Conservation (phyloP, 169 alveolate genomes). For the Ichthyophthirius multifiliis region DNA sequence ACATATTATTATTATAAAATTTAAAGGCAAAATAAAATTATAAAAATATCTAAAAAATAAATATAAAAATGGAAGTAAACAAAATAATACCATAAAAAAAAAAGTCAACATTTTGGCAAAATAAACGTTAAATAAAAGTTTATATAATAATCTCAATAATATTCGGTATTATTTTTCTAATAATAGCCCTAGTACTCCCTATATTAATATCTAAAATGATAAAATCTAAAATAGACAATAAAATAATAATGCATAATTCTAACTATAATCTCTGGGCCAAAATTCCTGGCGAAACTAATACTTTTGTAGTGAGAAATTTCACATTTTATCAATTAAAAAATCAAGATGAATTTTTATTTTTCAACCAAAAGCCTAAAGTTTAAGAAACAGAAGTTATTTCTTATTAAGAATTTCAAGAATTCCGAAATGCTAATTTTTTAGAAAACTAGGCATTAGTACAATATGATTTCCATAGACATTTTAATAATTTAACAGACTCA, state of each 20-base stretch:
- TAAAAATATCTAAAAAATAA: too few species aligned
- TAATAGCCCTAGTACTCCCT: too few species aligned
- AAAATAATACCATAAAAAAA: too few species aligned
- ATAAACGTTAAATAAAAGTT: too few species aligned
- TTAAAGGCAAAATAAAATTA: too few species aligned
- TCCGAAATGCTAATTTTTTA: not conserved
- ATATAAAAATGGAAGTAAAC: too few species aligned
- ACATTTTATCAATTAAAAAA: not conserved
- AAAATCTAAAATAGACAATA: too few species aligned
- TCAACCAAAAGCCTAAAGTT: not conserved
- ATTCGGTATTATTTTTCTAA: too few species aligned
- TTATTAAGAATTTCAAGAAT: not conserved
- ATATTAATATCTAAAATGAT: too few species aligned
- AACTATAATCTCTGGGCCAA: not conserved
- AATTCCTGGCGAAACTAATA: not conserved
- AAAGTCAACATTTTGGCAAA: too few species aligned
- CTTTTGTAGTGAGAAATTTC: not conserved
- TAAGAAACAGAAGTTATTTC: not conserved
- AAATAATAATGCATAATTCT: not conserved
- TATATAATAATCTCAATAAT: too few species aligned
- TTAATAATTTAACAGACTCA: not conserved
- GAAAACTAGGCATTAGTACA: not conserved
- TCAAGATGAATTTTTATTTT: not conserved
- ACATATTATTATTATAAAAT: too few species aligned
- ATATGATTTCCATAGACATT: not conserved